A percentile compares a stretch with the other conserved stretches of the same genome.
These are phyloP conservation scores for Udeniomyces megalosporus DNA, from an alignment of 768 basidiomycete species.

Conservation along the genomic window DNA sequence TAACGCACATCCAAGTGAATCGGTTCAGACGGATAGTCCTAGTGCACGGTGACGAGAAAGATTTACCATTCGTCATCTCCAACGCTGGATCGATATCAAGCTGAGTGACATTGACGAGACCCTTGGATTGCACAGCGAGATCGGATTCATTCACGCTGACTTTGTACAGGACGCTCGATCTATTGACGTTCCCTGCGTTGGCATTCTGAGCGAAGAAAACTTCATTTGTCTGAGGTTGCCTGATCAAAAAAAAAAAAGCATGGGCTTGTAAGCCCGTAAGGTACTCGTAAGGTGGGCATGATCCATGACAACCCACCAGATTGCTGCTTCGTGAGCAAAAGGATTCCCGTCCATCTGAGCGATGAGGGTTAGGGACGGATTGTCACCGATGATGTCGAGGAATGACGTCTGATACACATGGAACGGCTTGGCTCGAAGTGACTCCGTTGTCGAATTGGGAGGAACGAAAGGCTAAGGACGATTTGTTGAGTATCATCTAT, in stretches of 20 bases:
- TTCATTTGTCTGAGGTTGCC: conserved; percentile 46
- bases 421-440: conserved; percentile 34
- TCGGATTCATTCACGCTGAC: background rate
- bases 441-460: conserved; percentile 41
- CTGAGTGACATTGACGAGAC: background rate
- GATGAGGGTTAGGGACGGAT: conserved; percentile 44
- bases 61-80: conserved; percentile 1
- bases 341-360: conserved; percentile 43
- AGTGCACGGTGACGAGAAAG: too few species aligned
- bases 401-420: conserved; percentile 43
- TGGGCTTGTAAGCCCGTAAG: background rate
- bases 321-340: conserved; percentile 63
- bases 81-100: background rate
- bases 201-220: conserved; percentile 42
- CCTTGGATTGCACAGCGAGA: background rate
- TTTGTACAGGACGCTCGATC: too few species aligned
- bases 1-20: too few species aligned
- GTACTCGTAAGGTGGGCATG: background rate
- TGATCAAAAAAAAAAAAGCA: background rate
- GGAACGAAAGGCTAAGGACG: conserved; percentile 36
- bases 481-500: background rate
- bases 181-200: too few species aligned
- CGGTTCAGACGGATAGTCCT: too few species aligned
- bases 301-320: conserved; percentile 32
- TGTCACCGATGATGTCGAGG: conserved; percentile 42